Evolutionary conservation across 345 rosid genomes (phyloP).

Genomic region (Erucastrum elatum): DNA sequence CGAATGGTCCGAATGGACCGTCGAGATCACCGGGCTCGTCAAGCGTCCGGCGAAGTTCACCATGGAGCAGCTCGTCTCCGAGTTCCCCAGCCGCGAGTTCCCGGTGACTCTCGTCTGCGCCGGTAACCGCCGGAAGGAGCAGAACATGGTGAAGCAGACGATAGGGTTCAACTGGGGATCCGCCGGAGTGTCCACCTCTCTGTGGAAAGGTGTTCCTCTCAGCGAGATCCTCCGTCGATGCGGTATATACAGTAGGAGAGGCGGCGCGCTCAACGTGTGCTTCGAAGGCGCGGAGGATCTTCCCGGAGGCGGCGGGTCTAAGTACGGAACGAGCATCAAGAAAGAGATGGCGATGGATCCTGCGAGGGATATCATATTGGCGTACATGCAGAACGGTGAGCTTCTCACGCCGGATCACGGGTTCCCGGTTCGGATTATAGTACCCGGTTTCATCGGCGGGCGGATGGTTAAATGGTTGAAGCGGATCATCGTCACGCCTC

Average conservation of each 20-base stretch:
- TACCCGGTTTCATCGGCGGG: conserved; percentile 93
- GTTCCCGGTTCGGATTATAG: conserved; percentile 72
- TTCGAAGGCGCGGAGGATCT: conserved; percentile 93
- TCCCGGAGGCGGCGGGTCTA: conserved; percentile 87
- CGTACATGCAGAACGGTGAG: conserved; percentile 95
- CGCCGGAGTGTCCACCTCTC: conserved; percentile 71
- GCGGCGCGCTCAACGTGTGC: conserved; percentile 70
- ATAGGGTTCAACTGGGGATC: conserved; percentile 95
- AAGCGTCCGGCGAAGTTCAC: conserved; percentile 60
- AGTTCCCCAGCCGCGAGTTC: conserved; percentile 63
- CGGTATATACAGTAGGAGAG: conserved; percentile 57
- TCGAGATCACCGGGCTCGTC: conserved; percentile 74
- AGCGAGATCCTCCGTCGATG: conserved; percentile 59
- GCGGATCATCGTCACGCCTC: conserved; percentile 65
- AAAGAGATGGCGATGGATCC: conserved; percentile 82
- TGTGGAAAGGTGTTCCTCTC: conserved; percentile 81
- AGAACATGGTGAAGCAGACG: conserved; percentile 79
- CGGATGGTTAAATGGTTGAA: conserved; percentile 96
- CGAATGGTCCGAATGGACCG: conserved; percentile 74
- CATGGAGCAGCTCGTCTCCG: conserved; percentile 71
- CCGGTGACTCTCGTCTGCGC: conserved; percentile 83
- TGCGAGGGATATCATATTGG: conserved; percentile 72
- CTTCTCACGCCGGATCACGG: conserved; percentile 83
- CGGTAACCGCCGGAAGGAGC: conserved; percentile 89
- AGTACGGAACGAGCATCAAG: conserved; percentile 79